Conservation (phyloP, 164 flowering plant species). For the Euptelea pleiosperma region DNA sequence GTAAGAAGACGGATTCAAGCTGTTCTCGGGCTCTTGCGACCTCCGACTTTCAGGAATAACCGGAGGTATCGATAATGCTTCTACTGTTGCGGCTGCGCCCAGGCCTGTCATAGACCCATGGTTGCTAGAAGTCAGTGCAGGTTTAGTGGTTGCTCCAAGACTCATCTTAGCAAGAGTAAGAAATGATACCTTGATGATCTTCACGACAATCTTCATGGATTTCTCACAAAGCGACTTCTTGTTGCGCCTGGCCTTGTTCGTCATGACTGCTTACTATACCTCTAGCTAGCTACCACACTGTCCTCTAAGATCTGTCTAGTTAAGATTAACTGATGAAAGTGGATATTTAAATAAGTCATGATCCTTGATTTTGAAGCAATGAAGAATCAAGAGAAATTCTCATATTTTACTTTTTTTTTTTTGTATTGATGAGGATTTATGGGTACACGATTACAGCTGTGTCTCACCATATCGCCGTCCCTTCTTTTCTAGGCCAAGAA, state of each 20-base stretch:
- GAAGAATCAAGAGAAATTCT: too few species aligned
- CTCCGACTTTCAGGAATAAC: conserved; percentile 14
- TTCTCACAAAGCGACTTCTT: conserved; percentile 9
- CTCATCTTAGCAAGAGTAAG: conserved; percentile 11
- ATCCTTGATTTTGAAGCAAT: too few species aligned
- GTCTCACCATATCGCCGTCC: too few species aligned
- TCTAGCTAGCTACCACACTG: not conserved
- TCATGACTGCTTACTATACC: not conserved
- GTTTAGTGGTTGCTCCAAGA: not conserved
- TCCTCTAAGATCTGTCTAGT: too few species aligned
- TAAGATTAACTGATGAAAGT: too few species aligned
- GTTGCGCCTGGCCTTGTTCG: conserved; percentile 3
- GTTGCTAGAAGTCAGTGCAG: conserved; percentile 4
- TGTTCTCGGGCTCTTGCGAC: conserved; percentile 17
- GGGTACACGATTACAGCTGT: too few species aligned
- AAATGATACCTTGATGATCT: conserved; percentile 6
- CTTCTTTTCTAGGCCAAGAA: too few species aligned
- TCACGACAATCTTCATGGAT: conserved; percentile 6
- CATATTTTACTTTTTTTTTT: too few species aligned
- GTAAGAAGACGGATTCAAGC: conserved; percentile 11
- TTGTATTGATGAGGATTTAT: too few species aligned
- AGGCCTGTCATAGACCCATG: not conserved
- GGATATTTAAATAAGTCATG: too few species aligned
- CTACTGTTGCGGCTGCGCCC: too few species aligned
- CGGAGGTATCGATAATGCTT: too few species aligned